Evolutionary conservation across 2,329 filamentous ascomycete genomes (phyloP).

Genomic region (Sphaerulina musiva): DNA sequence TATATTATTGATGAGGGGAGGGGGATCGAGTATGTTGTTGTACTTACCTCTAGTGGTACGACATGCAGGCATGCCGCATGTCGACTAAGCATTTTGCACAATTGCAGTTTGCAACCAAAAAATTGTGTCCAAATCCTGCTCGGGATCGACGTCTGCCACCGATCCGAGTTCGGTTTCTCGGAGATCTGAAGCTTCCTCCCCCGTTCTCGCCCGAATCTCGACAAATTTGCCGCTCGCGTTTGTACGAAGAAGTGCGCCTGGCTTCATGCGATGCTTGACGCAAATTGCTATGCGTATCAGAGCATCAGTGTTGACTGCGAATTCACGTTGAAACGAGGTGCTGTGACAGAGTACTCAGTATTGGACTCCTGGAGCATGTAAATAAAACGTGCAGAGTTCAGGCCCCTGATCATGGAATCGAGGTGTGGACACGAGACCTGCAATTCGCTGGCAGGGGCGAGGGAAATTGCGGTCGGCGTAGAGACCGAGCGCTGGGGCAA

Average conservation of each 20-base stretch:
- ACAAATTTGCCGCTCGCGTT: too few relatives aligned
- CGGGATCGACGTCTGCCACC: neutral
- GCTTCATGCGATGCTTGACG: too few relatives aligned
- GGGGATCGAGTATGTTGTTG: neutral
- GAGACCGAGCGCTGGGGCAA: neutral
- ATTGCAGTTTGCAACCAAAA: neutral
- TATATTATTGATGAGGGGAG: neutral
- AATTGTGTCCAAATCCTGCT: neutral
- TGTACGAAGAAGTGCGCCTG: too few relatives aligned
- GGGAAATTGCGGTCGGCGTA: slow-evolving; percentile 5
- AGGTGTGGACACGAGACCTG: neutral
- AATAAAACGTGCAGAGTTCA: neutral
- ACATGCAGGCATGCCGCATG: neutral
- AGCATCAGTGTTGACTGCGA: too few relatives aligned
- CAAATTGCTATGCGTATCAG: too few relatives aligned
- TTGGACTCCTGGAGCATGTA: neutral
- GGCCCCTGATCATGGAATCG: neutral
- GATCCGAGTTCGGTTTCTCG: neutral
- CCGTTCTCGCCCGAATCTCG: too few relatives aligned
- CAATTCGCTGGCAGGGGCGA: slow-evolving; percentile 2
- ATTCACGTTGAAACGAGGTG: too few relatives aligned
- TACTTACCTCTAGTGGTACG: neutral
- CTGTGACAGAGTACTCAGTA: neutral
- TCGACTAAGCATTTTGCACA: neutral
- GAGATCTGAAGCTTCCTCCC: too few relatives aligned